A percentile compares a stretch with the other conserved stretches of the same genome.
These are phyloP conservation scores for Fusarium oligoseptatum DNA, from an alignment of 2,329 filamentous ascomycete species.

Conservation along the genomic window DNA sequence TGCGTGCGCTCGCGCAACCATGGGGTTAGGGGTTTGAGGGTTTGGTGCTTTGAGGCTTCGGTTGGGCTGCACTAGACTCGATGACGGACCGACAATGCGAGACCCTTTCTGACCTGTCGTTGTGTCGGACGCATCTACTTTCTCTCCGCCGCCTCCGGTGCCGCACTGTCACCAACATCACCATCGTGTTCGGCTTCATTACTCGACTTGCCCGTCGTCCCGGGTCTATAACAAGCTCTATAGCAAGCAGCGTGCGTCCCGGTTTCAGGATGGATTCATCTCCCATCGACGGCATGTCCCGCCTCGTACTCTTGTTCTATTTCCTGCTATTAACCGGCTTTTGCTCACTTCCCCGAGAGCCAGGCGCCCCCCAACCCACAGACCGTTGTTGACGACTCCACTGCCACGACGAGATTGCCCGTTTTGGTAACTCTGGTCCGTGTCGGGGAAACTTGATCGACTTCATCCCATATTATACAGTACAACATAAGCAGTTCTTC, in stretches of 20 bases:
- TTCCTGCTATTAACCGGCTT: conserved; percentile 25
- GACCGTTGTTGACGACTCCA: conserved; percentile 39
- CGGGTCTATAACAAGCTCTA: conserved; percentile 19
- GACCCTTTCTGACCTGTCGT: conserved; percentile 22
- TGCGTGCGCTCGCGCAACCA: conserved; percentile 24
- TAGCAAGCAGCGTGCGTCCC: conserved; percentile 22
- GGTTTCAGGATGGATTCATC: conserved; percentile 33
- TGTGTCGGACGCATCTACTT: conserved; percentile 4
- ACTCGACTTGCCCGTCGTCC: conserved; percentile 13
- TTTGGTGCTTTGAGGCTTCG: conserved; percentile 26
- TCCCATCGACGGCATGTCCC: conserved; percentile 30
- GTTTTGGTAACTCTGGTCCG: conserved; percentile 44
- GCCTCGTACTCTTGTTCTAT: conserved; percentile 30
- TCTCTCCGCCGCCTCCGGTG: conserved; percentile 28
- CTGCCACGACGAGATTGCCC: conserved; percentile 46
- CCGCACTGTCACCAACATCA: conserved; percentile 6
- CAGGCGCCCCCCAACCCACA: conserved; percentile 36
- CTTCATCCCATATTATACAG: conserved; percentile 42
- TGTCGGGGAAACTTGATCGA: conserved; percentile 43
- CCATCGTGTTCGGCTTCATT: conserved; percentile 28
- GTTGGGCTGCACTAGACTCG: conserved; percentile 26
- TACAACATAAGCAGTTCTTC: conserved; percentile 32
- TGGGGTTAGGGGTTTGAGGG: conserved; percentile 34
- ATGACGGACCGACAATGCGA: conserved; percentile 24
- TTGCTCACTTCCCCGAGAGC: conserved; percentile 34